Base-by-base conservation (phyloP, 2,329 filamentous ascomycete species). In the Pestalotiopsis sp. region DNA sequence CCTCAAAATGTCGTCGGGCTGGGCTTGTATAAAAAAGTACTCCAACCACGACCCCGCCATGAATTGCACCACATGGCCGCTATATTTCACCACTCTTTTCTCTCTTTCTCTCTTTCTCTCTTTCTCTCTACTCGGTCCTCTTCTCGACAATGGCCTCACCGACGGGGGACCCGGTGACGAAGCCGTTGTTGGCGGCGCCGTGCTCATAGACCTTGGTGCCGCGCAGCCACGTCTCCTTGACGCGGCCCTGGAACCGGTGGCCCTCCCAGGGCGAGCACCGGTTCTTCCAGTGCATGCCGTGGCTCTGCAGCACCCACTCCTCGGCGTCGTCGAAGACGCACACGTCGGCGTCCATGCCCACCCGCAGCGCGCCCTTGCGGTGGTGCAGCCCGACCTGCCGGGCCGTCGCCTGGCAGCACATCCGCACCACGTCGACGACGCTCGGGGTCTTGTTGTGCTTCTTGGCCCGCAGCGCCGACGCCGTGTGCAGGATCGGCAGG, bases 241-340 rank as follows among this genome's bases (percentile, higher is more conserved):
- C 94, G 68, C 94, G 88, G 1, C 94, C 94, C 60, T 85, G 87
- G 74, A 98, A 90, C 39, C 83, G 85, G 79, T 91, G 92, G 22
- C 93, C 93, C 78, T 97, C 92, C 85, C 97, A 98, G 0, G 94
- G 94, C 67, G 91, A 94, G 83, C 94, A 94, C 76, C 94, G 93
- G 80, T 98, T 97, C 80, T 94, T 91, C 87, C 97, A 99, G 72
- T 96, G 87, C 94, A 99, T 97, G 63, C 94, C 93, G 69, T 87
- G 89, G 20, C 87, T 84, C 68, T 88, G 82, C 65, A 97, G 90
- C 26, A 89, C 86, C 86, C 95, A 99, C 72, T 87, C 86, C 24
- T 89, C 89, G n/a, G 85, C 81, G 70, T 97, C 94, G 77, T 98
- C 95, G 77, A 98, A 98, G 17, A 98, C 90, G 73, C 93, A 96